Conservation (phyloP, 768 basidiomycete species). For the Podaxis sp. region DNA sequence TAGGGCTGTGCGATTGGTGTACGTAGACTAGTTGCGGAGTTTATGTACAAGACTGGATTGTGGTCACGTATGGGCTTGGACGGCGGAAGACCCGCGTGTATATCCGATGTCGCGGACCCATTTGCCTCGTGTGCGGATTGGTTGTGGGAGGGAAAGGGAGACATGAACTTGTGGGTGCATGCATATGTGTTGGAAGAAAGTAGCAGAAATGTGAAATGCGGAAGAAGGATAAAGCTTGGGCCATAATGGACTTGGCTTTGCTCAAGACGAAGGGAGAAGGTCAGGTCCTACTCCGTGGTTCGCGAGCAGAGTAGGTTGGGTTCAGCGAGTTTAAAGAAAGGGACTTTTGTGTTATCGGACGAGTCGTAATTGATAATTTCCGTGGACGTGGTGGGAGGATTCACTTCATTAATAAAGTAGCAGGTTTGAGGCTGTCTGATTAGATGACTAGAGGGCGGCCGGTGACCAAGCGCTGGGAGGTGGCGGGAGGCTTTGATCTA, state of each 20-base stretch:
- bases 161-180: not conserved
- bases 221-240: not conserved
- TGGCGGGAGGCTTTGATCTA: not conserved
- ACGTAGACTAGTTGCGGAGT: not conserved
- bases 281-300: not conserved
- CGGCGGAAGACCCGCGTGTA: conserved; percentile 4
- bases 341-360: not conserved
- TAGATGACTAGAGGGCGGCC: not conserved
- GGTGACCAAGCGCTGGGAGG: not conserved
- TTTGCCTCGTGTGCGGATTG: not conserved
- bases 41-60: conserved; percentile 2
- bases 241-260: not conserved
- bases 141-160: not conserved
- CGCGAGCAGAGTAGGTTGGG: not conserved
- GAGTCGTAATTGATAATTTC: not conserved
- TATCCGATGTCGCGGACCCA: not conserved
- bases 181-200: not conserved
- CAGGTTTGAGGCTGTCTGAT: not conserved
- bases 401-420: not conserved
- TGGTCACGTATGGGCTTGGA: not conserved
- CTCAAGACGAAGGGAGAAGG: not conserved
- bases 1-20: not conserved
- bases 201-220: not conserved
- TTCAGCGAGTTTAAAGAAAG: not conserved
- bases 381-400: not conserved